Evolutionary conservation across 805 yeast genomes (phyloP).

Genomic region (Candida coleopterorum): DNA sequence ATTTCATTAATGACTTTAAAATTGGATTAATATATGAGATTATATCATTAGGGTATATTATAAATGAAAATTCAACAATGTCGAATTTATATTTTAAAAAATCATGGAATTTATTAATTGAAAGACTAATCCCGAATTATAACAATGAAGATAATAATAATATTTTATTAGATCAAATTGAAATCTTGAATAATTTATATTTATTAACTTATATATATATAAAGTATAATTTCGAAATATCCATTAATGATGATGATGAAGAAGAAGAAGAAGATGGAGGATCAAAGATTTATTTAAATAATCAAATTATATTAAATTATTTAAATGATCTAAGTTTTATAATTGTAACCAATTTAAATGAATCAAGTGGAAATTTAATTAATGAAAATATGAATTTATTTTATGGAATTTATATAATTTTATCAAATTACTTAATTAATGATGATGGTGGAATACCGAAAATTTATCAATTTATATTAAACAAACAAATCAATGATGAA

Average conservation of each 20-base stretch:
- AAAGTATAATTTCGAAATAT: slow-evolving; percentile 27
- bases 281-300: slow-evolving; percentile 25
- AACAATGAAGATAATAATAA: slow-evolving; percentile 23
- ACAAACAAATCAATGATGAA: slow-evolving; percentile 11
- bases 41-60: slow-evolving; percentile 39
- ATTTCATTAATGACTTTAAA: slow-evolving; percentile 20
- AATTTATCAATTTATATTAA: slow-evolving; percentile 18
- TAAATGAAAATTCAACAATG: slow-evolving; percentile 22
- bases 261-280: not conserved
- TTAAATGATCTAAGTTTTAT: slow-evolving; percentile 44
- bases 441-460: slow-evolving; percentile 43
- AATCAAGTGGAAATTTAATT: slow-evolving; percentile 18
- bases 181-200: slow-evolving; percentile 44
- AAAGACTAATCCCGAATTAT: slow-evolving; percentile 30
- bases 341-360: slow-evolving; percentile 33
- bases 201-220: slow-evolving; percentile 41
- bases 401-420: slow-evolving; percentile 47
- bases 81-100: slow-evolving; percentile 37
- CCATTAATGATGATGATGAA: slow-evolving; percentile 1
- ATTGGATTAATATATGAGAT: slow-evolving; percentile 39
- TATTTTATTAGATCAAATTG: slow-evolving; percentile 24
- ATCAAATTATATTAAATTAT: slow-evolving; percentile 45
- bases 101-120: slow-evolving; percentile 41
- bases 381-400: slow-evolving; percentile 28
- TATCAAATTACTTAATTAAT: slow-evolving; percentile 41